These are phyloP conservation scores for Casuarina glauca DNA, from an alignment of 306 rosid species.

Conservation along the genomic window DNA sequence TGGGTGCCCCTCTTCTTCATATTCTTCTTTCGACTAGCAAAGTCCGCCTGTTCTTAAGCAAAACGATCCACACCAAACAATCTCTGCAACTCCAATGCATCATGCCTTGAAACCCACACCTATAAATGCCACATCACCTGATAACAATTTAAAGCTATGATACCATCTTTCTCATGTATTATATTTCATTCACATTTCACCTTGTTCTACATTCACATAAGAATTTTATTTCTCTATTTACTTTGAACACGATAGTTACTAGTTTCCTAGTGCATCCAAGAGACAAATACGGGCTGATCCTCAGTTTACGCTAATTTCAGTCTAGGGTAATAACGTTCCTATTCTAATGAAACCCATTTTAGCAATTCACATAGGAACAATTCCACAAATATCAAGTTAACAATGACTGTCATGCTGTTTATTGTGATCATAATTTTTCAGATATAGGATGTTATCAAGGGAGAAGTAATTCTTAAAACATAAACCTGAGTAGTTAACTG, in stretches of 20 bases:
- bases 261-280: neutral
- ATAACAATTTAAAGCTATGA: neutral
- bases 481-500: neutral
- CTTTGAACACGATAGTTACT: neutral
- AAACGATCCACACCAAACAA: conserved; percentile 1
- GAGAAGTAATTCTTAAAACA: neutral
- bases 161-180: neutral
- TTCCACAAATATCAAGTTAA: neutral
- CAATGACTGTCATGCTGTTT: neutral
- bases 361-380: neutral
- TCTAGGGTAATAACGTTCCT: neutral
- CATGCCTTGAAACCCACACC: neutral
- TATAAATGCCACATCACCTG: neutral
- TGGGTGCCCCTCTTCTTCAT: neutral
- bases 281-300: neutral
- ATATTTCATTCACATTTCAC: neutral
- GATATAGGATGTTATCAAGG: neutral
- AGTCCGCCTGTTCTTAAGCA: neutral
- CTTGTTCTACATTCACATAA: neutral
- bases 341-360: neutral
- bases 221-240: neutral
- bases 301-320: neutral
- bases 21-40: neutral
- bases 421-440: neutral
- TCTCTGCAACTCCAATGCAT: neutral